Conservation (phyloP, 1,139 yeast genomes). For the Sugiyamaella pinicola region DNA sequence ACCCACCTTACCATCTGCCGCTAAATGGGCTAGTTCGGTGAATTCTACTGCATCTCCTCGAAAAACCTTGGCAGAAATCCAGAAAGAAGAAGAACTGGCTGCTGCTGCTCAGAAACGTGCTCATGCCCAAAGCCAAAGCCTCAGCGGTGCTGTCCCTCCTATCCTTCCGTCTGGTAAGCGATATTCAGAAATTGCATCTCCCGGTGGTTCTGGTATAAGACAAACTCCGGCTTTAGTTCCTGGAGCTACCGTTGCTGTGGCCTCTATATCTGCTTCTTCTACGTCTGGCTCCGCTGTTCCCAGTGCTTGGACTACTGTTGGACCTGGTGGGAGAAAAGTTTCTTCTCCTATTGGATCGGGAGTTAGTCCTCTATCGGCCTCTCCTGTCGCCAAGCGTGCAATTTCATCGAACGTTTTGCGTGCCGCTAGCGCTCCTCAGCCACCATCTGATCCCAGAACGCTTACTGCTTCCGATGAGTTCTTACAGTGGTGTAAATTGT, state of each 20-base stretch:
- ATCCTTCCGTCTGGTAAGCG: constrained; percentile 24
- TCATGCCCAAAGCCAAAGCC: constrained; percentile 19
- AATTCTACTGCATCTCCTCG: constrained; percentile 37
- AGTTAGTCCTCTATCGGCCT: constrained; percentile 22
- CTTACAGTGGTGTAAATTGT: constrained; percentile 78
- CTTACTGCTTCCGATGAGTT: constrained; percentile 56
- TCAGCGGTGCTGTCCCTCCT: constrained; percentile 28
- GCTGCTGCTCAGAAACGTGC: constrained; percentile 24
- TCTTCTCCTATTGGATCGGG: constrained; percentile 26
- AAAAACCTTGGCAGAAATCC: constrained; percentile 53
- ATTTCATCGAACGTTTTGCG: constrained; percentile 49
- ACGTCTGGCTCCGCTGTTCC: constrained; percentile 27
- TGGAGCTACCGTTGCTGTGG: not conserved
- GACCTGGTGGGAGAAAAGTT: constrained; percentile 40
- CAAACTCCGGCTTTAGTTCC: constrained; percentile 3
- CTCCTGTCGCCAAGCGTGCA: constrained; percentile 29
- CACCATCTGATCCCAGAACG: constrained; percentile 37
- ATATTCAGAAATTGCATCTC: constrained; percentile 27
- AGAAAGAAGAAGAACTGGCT: constrained; percentile 49
- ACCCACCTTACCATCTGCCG: constrained; percentile 50
- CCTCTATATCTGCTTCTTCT: constrained; percentile 18
- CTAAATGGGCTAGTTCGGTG: constrained; percentile 57
- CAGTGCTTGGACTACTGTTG: constrained; percentile 46
- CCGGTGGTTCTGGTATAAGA: constrained; percentile 5
- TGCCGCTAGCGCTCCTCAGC: constrained; percentile 39